Conservation (phyloP, 2,329 filamentous ascomycete genomes). For the Monilinia polystroma region DNA sequence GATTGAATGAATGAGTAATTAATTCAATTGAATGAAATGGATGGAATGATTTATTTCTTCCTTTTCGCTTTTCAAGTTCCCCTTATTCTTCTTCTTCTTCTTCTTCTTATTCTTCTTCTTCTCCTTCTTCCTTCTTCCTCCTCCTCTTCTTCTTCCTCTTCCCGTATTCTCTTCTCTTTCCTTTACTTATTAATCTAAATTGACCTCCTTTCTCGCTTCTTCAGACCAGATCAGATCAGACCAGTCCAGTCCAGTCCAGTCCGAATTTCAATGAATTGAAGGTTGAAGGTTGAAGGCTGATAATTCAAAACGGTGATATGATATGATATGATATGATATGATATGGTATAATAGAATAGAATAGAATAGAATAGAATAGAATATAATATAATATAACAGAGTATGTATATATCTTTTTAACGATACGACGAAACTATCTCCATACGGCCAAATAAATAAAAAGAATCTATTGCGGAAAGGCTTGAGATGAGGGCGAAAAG, state of each 20-base stretch:
- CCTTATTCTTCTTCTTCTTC: too few relatives aligned
- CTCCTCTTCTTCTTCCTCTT: neutral
- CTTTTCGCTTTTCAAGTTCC: too few relatives aligned
- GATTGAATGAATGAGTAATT: too few relatives aligned
- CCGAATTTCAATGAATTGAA: neutral
- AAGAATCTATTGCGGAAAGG: neutral
- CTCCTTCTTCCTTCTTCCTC: too few relatives aligned
- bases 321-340: too few relatives aligned
- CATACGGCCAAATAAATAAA: neutral
- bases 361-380: too few relatives aligned
- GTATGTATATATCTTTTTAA: too few relatives aligned
- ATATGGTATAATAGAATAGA: too few relatives aligned
- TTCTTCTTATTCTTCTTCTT: too few relatives aligned
- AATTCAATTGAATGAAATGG: too few relatives aligned
- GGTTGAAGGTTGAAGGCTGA: neutral
- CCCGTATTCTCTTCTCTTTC: neutral
- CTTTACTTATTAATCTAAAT: neutral
- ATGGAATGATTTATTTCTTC: too few relatives aligned
- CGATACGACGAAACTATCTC: neutral
- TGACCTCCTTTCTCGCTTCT: neutral
- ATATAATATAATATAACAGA: too few relatives aligned
- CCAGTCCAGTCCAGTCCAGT: neutral
- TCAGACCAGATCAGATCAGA: slow-evolving; percentile 11
- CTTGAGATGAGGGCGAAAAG: slow-evolving; percentile 1
- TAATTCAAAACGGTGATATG: neutral